Conservation (phyloP, 148 eudicot genomes). For the Oxyria digyna region DNA sequence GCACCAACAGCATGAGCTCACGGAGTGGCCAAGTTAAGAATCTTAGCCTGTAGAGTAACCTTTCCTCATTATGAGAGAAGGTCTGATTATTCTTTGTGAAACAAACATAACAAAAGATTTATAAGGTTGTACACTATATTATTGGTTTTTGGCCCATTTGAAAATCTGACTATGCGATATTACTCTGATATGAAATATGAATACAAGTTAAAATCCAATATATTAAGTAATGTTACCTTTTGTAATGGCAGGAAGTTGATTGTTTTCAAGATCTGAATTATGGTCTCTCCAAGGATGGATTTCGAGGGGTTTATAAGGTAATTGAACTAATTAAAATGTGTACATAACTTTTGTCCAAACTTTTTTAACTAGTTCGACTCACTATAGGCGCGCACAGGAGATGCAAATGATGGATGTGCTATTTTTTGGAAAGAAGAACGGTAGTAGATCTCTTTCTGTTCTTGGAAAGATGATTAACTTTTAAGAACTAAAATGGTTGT, state of each 20-base stretch:
- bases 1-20: not conserved
- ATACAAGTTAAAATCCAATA: not conserved
- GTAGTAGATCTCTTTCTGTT: constrained; percentile 24
- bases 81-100: not conserved
- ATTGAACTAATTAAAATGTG: not conserved
- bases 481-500: not conserved
- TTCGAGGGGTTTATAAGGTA: constrained; percentile 64
- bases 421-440: constrained; percentile 70
- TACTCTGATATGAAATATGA: not conserved
- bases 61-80: not conserved
- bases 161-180: not conserved
- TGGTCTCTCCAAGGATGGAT: constrained; percentile 51
- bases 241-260: constrained; percentile 66
- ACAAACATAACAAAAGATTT: not conserved
- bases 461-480: not conserved
- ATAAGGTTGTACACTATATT: not conserved
- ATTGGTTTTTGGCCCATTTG: not conserved
- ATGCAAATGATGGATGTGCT: constrained; percentile 86
- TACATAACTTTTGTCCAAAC: not conserved
- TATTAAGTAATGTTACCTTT: not conserved
- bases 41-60: not conserved
- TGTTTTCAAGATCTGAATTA: constrained; percentile 48
- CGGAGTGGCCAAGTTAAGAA: not conserved
- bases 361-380: constrained; percentile 1
- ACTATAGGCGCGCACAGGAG: constrained; percentile 64